Conservation (phyloP, 345 rosid genomes). For the Jatropha curcas region DNA sequence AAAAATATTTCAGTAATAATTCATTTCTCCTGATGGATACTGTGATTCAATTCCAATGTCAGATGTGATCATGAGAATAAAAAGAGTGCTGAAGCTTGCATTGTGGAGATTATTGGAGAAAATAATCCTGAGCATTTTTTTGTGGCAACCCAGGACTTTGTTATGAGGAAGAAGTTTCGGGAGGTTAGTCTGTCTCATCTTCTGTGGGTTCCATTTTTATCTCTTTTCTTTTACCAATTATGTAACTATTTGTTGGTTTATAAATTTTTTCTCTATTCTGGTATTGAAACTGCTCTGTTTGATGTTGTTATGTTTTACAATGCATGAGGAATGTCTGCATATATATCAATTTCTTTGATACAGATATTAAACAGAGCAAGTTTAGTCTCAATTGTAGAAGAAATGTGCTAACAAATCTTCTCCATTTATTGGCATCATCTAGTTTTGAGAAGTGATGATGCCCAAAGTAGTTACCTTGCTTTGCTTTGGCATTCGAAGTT, state of each 20-base stretch:
- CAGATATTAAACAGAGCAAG: not conserved
- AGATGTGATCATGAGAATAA: constrained; percentile 79
- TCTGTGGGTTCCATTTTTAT: not conserved
- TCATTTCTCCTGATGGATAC: not conserved
- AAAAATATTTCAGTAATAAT: not conserved
- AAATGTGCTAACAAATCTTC: not conserved
- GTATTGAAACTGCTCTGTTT: not conserved
- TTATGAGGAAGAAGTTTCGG: constrained; percentile 63
- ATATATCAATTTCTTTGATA: too few relatives aligned
- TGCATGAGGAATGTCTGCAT: not conserved
- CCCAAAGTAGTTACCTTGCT: not conserved
- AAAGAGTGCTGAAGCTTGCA: constrained; percentile 69
- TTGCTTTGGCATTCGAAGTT: not conserved
- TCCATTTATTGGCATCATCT: not conserved
- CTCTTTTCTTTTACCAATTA: not conserved
- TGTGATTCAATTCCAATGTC: constrained; percentile 19
- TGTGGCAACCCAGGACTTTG: constrained; percentile 80
- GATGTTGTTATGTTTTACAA: not conserved
- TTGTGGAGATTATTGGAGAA: constrained; percentile 59
- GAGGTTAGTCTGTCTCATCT: constrained; percentile 41
- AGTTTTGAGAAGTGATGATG: not conserved
- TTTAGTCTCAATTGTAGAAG: not conserved
- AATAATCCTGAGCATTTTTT: constrained; percentile 74
- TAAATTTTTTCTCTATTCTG: not conserved
- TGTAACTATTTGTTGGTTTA: not conserved